These are phyloP conservation scores for Pulveroboletus sp. DNA, from an alignment of 768 basidiomycete genomes.

Conservation along the genomic window DNA sequence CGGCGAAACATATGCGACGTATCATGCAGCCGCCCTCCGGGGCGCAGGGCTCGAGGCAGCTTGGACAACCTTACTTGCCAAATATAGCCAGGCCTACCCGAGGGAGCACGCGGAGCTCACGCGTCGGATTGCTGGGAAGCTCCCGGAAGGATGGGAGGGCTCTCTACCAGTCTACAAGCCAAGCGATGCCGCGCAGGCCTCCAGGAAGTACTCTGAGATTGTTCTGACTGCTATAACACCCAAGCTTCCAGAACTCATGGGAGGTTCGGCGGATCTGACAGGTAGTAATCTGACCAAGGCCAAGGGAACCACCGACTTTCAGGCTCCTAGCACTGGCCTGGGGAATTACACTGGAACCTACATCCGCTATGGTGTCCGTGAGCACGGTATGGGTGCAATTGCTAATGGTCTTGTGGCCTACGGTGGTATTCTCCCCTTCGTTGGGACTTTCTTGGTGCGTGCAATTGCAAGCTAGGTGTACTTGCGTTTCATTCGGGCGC, in stretches of 20 bases:
- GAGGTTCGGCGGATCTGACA: constrained; percentile 91
- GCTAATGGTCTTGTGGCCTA: constrained; percentile 88
- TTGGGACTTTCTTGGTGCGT: constrained; percentile 84
- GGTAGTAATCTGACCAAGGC: constrained; percentile 88
- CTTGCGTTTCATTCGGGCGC: constrained; percentile 7
- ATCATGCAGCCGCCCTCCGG: constrained; percentile 59
- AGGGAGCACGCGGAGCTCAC: constrained; percentile 80
- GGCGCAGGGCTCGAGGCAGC: constrained; percentile 69
- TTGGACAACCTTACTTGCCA: constrained; percentile 66
- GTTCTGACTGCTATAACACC: constrained; percentile 73
- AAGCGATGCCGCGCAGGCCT: constrained; percentile 78
- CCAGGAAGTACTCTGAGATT: constrained; percentile 90
- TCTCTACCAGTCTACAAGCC: constrained; percentile 80
- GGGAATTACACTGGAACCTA: constrained; percentile 86
- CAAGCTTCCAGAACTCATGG: constrained; percentile 76
- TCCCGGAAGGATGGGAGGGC: constrained; percentile 86
- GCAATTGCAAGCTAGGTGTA: neutral
- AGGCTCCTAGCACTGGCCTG: constrained; percentile 78
- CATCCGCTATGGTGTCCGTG: constrained; percentile 94
- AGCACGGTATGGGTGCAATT: constrained; percentile 96
- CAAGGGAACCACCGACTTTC: constrained; percentile 85
- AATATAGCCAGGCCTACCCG: constrained; percentile 77
- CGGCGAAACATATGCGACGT: constrained; percentile 62
- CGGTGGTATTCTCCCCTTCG: constrained; percentile 86
- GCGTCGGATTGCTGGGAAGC: constrained; percentile 76